Evolutionary conservation across 1,139 yeast species (phyloP).

Genomic region (Sugiyamaella japonica): DNA sequence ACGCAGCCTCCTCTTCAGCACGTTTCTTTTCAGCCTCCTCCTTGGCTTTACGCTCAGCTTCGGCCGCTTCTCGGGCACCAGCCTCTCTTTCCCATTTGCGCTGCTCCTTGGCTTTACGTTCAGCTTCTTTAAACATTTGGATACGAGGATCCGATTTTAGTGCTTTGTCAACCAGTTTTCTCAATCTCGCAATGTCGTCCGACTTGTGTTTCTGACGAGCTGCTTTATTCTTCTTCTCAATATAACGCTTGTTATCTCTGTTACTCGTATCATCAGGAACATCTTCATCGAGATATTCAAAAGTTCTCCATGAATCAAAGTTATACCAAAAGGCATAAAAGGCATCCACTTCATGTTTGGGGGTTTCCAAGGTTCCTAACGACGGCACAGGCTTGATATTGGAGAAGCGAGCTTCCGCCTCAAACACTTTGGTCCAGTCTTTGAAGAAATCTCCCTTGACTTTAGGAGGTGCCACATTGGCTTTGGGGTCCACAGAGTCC

Average conservation of each 20-base stretch:
- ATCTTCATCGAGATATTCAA: slow-evolving; percentile 97
- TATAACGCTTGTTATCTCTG: slow-evolving; percentile 98
- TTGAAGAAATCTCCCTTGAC: slow-evolving; percentile 74
- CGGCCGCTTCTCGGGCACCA: slow-evolving; percentile 94
- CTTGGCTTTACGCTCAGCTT: slow-evolving; percentile 74
- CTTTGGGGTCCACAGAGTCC: slow-evolving; percentile 91
- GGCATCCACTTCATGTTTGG: slow-evolving; percentile 82
- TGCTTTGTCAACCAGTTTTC: slow-evolving; percentile 86
- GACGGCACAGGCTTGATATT: slow-evolving; percentile 84
- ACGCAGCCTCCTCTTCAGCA: slow-evolving; percentile 71
- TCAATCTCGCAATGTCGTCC: slow-evolving; percentile 90
- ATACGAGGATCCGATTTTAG: slow-evolving; percentile 92
- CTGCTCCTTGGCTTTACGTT: slow-evolving; percentile 91
- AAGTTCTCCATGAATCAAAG: slow-evolving; percentile 98
- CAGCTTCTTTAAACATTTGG: slow-evolving; percentile 87
- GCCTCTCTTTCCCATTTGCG: slow-evolving; percentile 98
- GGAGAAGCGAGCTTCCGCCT: slow-evolving; percentile 86
- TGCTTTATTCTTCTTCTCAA: slow-evolving; percentile 95
- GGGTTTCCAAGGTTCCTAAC: slow-evolving; percentile 66
- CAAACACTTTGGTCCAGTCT: slow-evolving; percentile 93
- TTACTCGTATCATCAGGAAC: slow-evolving; percentile 99
- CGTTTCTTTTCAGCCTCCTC: slow-evolving; percentile 84
- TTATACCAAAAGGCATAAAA: slow-evolving; percentile 93
- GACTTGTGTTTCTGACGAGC: slow-evolving; percentile 97
- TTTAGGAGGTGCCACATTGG: slow-evolving; percentile 79